phyloP scores from a whole-genome alignment of 371 early-diverging fungal species.

The Dinochytrium kinnereticum region DNA sequence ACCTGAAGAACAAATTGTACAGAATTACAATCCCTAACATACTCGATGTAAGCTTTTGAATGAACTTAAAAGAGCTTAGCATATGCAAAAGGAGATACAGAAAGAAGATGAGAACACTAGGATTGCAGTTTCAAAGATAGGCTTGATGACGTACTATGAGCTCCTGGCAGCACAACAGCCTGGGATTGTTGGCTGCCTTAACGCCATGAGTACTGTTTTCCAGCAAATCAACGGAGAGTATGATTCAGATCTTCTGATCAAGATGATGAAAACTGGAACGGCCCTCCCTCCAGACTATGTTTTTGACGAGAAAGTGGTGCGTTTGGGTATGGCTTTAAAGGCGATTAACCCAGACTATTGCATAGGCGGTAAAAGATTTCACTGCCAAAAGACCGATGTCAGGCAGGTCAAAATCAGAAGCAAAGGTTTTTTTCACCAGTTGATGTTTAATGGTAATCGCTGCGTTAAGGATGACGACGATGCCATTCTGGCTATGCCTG shows the following conservation, averaged over 20 bases:
- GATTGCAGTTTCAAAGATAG: conserved; percentile 32
- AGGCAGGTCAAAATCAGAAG: neutral
- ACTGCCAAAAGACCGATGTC: conserved; percentile 19
- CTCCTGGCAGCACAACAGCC: conserved; percentile 31
- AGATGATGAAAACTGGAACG: conserved; percentile 28
- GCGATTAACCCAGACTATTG: neutral
- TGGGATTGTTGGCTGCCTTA: conserved; percentile 17
- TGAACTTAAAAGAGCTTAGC: neutral
- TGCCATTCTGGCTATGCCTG: conserved; percentile 38
- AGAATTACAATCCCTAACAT: conserved; percentile 33
- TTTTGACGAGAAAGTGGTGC: conserved; percentile 48
- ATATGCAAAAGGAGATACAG: conserved; percentile 37
- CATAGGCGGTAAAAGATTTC: conserved; percentile 24
- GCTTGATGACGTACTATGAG: conserved; percentile 39
- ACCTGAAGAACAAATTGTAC: conserved; percentile 43
- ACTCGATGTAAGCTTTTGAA: conserved; percentile 40
- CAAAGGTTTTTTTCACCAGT: neutral
- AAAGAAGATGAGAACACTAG: conserved; percentile 43
- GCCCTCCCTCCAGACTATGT: conserved; percentile 41
- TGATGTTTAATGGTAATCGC: neutral
- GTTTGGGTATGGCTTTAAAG: neutral
- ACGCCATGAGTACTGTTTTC: conserved; percentile 37
- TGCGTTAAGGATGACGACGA: conserved; percentile 38
- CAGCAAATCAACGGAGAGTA: conserved; percentile 33
- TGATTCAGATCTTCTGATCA: conserved; percentile 45